These are phyloP conservation scores for Cryoendolithus antarcticus DNA, from an alignment of 2,329 filamentous ascomycete species.

Conservation along the genomic window DNA sequence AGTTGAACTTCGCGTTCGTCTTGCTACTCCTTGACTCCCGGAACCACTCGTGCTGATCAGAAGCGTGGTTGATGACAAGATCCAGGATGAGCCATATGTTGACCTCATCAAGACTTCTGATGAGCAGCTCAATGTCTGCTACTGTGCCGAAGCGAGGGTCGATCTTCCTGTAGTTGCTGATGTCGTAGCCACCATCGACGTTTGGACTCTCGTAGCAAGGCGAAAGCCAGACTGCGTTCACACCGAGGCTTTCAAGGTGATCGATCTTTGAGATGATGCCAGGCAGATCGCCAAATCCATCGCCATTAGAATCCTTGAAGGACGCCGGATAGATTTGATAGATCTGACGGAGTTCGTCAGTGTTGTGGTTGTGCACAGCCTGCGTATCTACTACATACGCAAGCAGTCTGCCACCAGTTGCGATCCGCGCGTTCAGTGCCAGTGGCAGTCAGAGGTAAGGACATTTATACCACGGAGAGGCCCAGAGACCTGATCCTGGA, in stretches of 20 bases:
- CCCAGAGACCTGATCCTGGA: too few relatives aligned
- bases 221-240: slow-evolving; percentile 53
- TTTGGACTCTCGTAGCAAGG: slow-evolving; percentile 54
- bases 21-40: slow-evolving; percentile 50
- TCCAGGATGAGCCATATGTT: slow-evolving; percentile 61
- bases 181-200: slow-evolving; percentile 57
- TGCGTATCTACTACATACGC: too few relatives aligned
- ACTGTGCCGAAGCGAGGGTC: slow-evolving; percentile 53
- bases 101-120: slow-evolving; percentile 44
- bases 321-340: slow-evolving; percentile 31
- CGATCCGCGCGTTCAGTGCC: too few relatives aligned
- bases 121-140: slow-evolving; percentile 49
- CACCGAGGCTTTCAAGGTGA: slow-evolving; percentile 46
- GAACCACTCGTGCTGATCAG: slow-evolving; percentile 58
- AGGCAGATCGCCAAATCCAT: slow-evolving; percentile 48
- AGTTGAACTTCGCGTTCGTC: slow-evolving; percentile 53
- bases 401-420: too few relatives aligned
- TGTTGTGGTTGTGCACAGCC: too few relatives aligned
- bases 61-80: slow-evolving; percentile 64
- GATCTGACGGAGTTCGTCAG: slow-evolving; percentile 9
- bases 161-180: slow-evolving; percentile 52
- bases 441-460: too few relatives aligned
- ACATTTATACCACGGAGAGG: too few relatives aligned
- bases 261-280: slow-evolving; percentile 51
- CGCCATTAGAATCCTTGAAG: slow-evolving; percentile 39